Base-by-base conservation (phyloP, 495 filamentous ascomycete genomes). In the Neurospora sublineolata region DNA sequence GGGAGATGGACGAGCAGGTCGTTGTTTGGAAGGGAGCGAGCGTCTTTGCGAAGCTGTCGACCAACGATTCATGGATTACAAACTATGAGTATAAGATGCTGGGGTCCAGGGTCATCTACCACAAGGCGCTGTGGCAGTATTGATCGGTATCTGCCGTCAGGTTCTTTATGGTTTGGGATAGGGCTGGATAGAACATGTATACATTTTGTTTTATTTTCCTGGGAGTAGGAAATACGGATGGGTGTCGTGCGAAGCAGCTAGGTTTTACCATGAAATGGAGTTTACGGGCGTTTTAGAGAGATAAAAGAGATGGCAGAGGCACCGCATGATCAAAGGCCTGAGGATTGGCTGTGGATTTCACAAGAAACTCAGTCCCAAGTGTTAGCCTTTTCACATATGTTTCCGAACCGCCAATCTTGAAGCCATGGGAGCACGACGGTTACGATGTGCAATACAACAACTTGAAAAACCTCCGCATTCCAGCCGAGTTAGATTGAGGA, bases 1-100 rank as follows among this genome's bases (percentile, higher is more conserved):
- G 95, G 73, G 95, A 99, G 76, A 87, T 99, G 78, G 95, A 98
- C 79, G 92, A 93, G 30, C 93, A 97, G 78, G 94, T 97, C 7
- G 92, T 98, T 38, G 91, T 91, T 8, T 99, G 95, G 95, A 99
- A 99, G 85, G 95, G 95, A 2, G 96, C 92, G 4, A 97, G 94
- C 76, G 92, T 99, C 37, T 99, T 97, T 84, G 94, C 92, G n/a
- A 94, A 97, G 82, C 83, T 99, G 78, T 83, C 84, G 37, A 92
- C 91, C 11, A 97, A 97, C 80, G 96, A 99, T 82, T 93, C 90
- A 80, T 98, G 95, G 95, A 93, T 98, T 74, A 90, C 90, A 1
- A 85, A 88, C 70, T 83, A 90, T 71, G 95, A 98, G 82, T 98
- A 96, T 82, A 93, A 97, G 79, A 87, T 92, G 73, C 80, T 97